Evolutionary conservation across 2,329 filamentous ascomycete genomes (phyloP).

Genomic region (Microsporum canis): DNA sequence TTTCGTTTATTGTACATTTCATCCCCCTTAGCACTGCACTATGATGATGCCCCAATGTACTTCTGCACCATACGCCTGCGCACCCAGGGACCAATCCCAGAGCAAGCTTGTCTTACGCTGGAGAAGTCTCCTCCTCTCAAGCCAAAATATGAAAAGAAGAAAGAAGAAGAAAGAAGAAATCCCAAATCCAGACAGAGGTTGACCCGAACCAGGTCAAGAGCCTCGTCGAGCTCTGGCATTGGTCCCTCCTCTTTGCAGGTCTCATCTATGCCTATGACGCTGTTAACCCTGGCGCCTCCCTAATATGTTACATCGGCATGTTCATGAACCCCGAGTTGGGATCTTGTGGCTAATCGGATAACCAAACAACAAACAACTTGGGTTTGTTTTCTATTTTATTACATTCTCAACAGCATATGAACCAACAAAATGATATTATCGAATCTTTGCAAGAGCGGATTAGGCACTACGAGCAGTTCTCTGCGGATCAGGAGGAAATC

Average conservation of each 20-base stretch:
- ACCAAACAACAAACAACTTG: conserved; percentile 4
- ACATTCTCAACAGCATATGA: conserved; percentile 27
- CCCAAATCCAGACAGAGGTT: conserved; percentile 9
- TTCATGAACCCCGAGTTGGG: conserved; percentile 8
- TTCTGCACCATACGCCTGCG: neutral
- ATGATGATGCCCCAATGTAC: neutral
- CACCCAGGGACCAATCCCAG: neutral
- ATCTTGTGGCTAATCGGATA: conserved; percentile 13
- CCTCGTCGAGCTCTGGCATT: conserved; percentile 15
- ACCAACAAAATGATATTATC: conserved; percentile 34
- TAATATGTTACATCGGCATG: conserved; percentile 13
- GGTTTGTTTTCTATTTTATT: conserved; percentile 4
- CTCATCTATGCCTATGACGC: conserved; percentile 14
- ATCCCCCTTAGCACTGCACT: neutral
- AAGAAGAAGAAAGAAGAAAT: neutral
- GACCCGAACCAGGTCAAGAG: conserved; percentile 15
- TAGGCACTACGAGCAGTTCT: conserved; percentile 29
- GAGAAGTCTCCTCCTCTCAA: neutral
- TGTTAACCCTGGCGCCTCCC: conserved; percentile 11
- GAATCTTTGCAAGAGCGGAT: conserved; percentile 33
- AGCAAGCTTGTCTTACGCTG: neutral
- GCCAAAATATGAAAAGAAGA: neutral
- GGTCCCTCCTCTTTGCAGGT: conserved; percentile 14
- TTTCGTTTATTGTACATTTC: conserved; percentile 5
- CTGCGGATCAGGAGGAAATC: conserved; percentile 27